These are phyloP conservation scores for Trichosporon asahii DNA, from an alignment of 1,284 basidiomycete genomes.

Conservation along the genomic window DNA sequence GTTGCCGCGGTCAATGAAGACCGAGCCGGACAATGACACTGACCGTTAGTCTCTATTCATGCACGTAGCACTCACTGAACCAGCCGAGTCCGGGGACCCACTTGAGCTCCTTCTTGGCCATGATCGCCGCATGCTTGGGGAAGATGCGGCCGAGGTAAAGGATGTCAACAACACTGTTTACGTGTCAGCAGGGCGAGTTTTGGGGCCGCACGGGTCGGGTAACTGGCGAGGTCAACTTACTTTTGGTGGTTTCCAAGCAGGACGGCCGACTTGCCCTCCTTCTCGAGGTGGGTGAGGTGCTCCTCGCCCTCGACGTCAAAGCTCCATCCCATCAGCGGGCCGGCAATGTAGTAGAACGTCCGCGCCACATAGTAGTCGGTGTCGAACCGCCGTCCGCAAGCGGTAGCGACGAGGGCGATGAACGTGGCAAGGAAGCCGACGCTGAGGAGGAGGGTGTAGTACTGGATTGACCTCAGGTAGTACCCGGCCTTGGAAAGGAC, in stretches of 20 bases:
- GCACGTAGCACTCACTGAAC: slow-evolving; percentile 58
- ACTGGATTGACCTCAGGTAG: slow-evolving; percentile 68
- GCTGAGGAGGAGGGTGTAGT: slow-evolving; percentile 68
- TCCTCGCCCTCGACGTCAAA: slow-evolving; percentile 84
- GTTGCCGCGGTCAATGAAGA: slow-evolving; percentile 90
- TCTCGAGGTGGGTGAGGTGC: slow-evolving; percentile 60
- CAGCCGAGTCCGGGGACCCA: slow-evolving; percentile 83
- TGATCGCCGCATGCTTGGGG: slow-evolving; percentile 79
- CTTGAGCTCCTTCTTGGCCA: slow-evolving; percentile 88
- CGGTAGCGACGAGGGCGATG: slow-evolving; percentile 65
- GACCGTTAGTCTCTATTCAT: slow-evolving; percentile 11
- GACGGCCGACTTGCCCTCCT: slow-evolving; percentile 59
- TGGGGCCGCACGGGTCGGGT: background rate
- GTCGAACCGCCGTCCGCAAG: slow-evolving; percentile 71
- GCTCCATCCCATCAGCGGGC: slow-evolving; percentile 67
- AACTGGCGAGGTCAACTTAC: slow-evolving; percentile 31
- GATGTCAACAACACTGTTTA: slow-evolving; percentile 71
- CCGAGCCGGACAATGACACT: slow-evolving; percentile 80
- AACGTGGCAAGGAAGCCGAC: slow-evolving; percentile 74
- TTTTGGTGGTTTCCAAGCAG: slow-evolving; percentile 90
- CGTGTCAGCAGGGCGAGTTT: slow-evolving; percentile 7
- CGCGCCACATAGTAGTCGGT: slow-evolving; percentile 83
- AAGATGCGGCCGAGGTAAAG: slow-evolving; percentile 81
- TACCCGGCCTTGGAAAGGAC: slow-evolving; percentile 26
- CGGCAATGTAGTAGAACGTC: slow-evolving; percentile 72